Conservation (phyloP, 306 rosid genomes). For the Casuarina cunninghamiana region DNA sequence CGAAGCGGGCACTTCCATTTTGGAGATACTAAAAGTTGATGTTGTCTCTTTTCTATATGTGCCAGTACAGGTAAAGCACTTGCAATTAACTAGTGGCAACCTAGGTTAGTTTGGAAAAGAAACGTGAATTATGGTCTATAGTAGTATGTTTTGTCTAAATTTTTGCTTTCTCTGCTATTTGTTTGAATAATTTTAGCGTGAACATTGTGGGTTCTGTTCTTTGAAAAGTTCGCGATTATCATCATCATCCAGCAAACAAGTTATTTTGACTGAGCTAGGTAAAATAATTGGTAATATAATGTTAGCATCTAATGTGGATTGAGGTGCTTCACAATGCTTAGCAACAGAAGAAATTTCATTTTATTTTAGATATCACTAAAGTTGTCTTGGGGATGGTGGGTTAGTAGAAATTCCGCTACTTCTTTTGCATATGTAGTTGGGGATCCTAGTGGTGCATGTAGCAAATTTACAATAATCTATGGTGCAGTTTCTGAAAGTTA, state of each 20-base stretch:
- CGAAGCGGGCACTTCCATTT: constrained; percentile 74
- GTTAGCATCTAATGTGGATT: not conserved
- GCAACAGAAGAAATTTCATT: not conserved
- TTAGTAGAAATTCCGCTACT: not conserved
- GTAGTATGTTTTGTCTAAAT: not conserved
- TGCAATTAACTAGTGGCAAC: constrained; percentile 28
- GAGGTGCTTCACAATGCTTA: not conserved
- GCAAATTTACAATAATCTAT: not conserved
- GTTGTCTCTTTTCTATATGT: constrained; percentile 69
- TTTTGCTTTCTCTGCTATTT: not conserved
- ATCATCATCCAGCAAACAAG: not conserved
- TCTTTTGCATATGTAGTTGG: not conserved
- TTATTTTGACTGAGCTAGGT: not conserved
- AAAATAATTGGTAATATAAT: not conserved
- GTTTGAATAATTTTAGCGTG: not conserved
- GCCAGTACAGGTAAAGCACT: constrained; percentile 68
- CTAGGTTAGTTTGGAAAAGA: constrained; percentile 2
- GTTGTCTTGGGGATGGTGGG: not conserved
- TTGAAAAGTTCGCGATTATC: not conserved
- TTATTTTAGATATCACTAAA: not conserved
- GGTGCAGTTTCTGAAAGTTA: not conserved
- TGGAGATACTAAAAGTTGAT: constrained; percentile 94
- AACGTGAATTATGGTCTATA: not conserved
- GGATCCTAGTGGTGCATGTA: not conserved
- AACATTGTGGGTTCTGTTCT: not conserved